Base-by-base conservation (phyloP, 345 rosid species). In the Euphorbia lathyris region DNA sequence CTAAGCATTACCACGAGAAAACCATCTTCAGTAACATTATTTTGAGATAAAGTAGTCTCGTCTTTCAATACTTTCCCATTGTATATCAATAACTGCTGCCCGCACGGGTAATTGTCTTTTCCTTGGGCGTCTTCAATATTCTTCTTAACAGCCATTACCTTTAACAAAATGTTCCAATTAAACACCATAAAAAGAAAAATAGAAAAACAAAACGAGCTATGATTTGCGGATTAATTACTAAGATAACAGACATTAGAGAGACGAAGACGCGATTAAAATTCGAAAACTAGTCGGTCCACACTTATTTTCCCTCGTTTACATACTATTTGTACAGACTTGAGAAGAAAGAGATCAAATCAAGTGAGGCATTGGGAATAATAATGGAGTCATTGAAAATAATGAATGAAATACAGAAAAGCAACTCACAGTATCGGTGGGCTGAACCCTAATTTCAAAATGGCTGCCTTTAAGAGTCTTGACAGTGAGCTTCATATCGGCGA, bases 1-100 rank as follows among this genome's bases (percentile, higher is more conserved):
- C 98, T 96, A 63, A 96, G 99, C 99, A 96, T 96, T 68, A 96
- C 99, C 55, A 96, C 99, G 29, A 96, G 90, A 76, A 96, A 96
- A 23, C 98, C 99, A 78, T 92, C 96, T 69, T 96, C 99, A 1
- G 89, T 68, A 62, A 96, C 98, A 59, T 92, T 88, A 53, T 88
- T 95, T 42, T 90, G 94, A 7, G 84, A 85, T 53, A 95, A 70
- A 4, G 94, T 88, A 51, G 97, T 95, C 80, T 95, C 99, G 55
- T 96, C 99, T 79, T 96, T 92, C 90, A 96, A 80, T 59, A 96
- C 96, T 82, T 96, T 96, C 48, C 99, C 99, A 77, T 92, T 92
- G 72, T 95, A 97, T 83, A 95, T 92, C 86, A 95, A 73, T 58
- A 95, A 68, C 60, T 95, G 97, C 67, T 88, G 97, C 23, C 96